Conservation (phyloP, 495 filamentous ascomycete species). For the Platismatia glauca region DNA sequence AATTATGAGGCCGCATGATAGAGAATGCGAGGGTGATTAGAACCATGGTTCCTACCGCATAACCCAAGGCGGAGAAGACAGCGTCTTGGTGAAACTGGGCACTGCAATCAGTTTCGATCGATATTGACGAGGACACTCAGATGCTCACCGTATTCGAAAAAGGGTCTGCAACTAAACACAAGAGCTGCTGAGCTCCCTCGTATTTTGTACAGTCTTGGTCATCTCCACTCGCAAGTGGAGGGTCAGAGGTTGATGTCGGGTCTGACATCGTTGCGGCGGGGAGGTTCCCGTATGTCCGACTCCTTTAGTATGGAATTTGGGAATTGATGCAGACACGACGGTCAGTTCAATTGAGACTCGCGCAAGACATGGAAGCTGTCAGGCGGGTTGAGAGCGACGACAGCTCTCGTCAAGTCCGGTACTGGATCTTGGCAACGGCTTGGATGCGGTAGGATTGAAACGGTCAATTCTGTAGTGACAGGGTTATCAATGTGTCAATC, state of each 20-base stretch:
- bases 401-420: background rate
- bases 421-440: conserved; percentile 2
- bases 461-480: too few species aligned
- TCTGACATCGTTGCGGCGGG: background rate
- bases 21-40: conserved; percentile 74
- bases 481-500: too few species aligned
- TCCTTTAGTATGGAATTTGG: background rate
- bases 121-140: background rate
- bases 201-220: background rate
- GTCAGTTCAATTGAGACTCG: background rate
- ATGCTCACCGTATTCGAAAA: conserved; percentile 38
- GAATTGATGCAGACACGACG: background rate
- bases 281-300: background rate
- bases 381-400: background rate
- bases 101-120: background rate
- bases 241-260: background rate
- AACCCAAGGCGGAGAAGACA: conserved; percentile 70
- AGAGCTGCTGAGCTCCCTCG: conserved; percentile 31
- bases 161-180: conserved; percentile 41
- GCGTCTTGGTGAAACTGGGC: conserved; percentile 51
- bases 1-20: conserved; percentile 80
- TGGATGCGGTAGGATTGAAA: background rate
- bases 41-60: conserved; percentile 65
- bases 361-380: conserved; percentile 3
- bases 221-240: too few species aligned